phyloP scores from a whole-genome alignment of 257 asterid species.

The Scutellaria galericulata region DNA sequence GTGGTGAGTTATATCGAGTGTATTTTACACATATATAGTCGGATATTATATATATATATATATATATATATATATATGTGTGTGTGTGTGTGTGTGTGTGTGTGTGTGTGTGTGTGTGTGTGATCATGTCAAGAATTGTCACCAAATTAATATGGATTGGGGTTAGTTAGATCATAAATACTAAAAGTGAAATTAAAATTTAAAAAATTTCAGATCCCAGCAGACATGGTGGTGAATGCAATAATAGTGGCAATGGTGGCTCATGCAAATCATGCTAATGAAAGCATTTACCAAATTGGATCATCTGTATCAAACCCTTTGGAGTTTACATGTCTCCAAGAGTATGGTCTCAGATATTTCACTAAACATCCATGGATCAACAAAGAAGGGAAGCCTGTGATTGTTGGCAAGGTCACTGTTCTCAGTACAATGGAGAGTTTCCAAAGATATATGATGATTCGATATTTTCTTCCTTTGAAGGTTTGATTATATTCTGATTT shows the following conservation, averaged over 20 bases:
- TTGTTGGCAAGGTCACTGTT: conserved; percentile 40
- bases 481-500: not conserved
- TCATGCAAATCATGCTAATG: conserved; percentile 48
- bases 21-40: too few relatives aligned
- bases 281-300: conserved; percentile 68
- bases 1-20: conserved; percentile 47
- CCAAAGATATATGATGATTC: conserved; percentile 43
- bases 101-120: too few relatives aligned
- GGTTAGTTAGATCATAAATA: not conserved
- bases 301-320: conserved; percentile 74
- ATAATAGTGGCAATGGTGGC: conserved; percentile 74
- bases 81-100: too few relatives aligned
- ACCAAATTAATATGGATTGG: too few relatives aligned
- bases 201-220: conserved; percentile 67
- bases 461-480: conserved; percentile 43
- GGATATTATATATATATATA: too few relatives aligned
- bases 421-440: conserved; percentile 42
- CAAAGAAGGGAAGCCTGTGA: conserved; percentile 45
- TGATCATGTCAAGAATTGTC: too few relatives aligned
- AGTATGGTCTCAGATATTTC: conserved; percentile 53
- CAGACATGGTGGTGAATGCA: conserved; percentile 94
- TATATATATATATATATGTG: too few relatives aligned
- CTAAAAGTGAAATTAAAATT: not conserved
- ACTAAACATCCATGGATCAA: conserved; percentile 51
- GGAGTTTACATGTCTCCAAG: conserved; percentile 42